Evolutionary conservation across 495 filamentous ascomycete genomes (phyloP).

Genomic region (Penicillium bialowiezense): DNA sequence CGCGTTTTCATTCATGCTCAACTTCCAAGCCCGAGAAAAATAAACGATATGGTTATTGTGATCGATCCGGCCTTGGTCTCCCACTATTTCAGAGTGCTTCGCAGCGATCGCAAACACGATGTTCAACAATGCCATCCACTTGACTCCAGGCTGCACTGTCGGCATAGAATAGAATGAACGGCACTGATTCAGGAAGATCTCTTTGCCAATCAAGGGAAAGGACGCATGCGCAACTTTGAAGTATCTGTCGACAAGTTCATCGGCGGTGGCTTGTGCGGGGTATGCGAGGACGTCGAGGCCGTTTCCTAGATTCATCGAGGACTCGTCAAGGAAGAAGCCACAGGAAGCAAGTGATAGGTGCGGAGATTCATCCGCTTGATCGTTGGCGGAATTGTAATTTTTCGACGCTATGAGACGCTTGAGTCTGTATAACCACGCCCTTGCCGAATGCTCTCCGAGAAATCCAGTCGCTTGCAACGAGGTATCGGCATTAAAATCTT

Average conservation of each 20-base stretch:
- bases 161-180: constrained; percentile 26
- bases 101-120: constrained; percentile 58
- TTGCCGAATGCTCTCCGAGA: constrained; percentile 58
- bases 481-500: constrained; percentile 53
- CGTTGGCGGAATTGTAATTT: background rate
- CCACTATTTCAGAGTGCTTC: background rate
- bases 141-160: constrained; percentile 28
- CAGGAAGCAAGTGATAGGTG: constrained; percentile 21
- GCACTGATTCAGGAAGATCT: constrained; percentile 33
- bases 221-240: constrained; percentile 53
- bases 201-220: constrained; percentile 56
- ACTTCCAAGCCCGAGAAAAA: background rate
- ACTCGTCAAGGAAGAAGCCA: constrained; percentile 51
- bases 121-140: constrained; percentile 58
- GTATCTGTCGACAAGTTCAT: constrained; percentile 50
- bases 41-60: background rate
- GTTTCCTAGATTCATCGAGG: constrained; percentile 31
- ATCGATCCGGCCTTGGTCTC: background rate
- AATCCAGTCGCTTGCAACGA: constrained; percentile 49
- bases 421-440: constrained; percentile 52
- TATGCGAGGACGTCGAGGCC: constrained; percentile 45
- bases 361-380: constrained; percentile 10
- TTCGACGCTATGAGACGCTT: constrained; percentile 17
- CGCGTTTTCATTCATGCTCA: background rate
- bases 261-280: constrained; percentile 44